A percentile compares a stretch with the other conserved stretches of the same genome.
These are phyloP conservation scores for Aspergillus piperis DNA, from an alignment of 2,329 filamentous ascomycete species.

Conservation along the genomic window DNA sequence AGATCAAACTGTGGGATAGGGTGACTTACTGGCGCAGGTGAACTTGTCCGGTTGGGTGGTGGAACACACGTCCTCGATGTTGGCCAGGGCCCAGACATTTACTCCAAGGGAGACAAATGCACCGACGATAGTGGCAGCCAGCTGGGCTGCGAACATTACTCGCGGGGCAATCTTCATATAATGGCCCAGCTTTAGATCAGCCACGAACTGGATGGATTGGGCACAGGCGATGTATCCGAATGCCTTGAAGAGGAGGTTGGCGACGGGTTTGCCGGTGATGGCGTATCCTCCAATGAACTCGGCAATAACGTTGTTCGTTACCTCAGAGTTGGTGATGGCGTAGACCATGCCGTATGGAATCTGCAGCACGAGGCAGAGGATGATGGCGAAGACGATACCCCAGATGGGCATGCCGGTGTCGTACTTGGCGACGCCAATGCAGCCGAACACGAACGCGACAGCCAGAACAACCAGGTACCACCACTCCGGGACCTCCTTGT, in stretches of 20 bases:
- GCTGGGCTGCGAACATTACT: conserved; percentile 6
- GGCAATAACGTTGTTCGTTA: conserved; percentile 10
- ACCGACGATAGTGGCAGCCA: conserved; percentile 4
- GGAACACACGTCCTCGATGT: conserved; percentile 8
- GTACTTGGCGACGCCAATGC: not conserved
- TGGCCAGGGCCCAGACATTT: conserved; percentile 7
- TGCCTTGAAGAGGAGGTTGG: conserved; percentile 10
- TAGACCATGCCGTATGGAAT: conserved; percentile 14
- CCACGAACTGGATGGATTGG: conserved; percentile 9
- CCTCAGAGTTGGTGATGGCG: conserved; percentile 10
- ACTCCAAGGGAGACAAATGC: conserved; percentile 8
- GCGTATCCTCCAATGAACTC: conserved; percentile 12
- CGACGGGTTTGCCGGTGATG: conserved; percentile 6
- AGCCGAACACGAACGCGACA: not conserved
- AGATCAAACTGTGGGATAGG: too few species aligned
- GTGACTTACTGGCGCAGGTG: conserved; percentile 1
- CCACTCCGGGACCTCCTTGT: conserved; percentile 9
- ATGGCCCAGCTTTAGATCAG: conserved; percentile 12
- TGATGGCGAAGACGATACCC: conserved; percentile 11
- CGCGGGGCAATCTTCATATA: conserved; percentile 12
- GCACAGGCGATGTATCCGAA: conserved; percentile 11
- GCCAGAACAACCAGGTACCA: conserved; percentile 4
- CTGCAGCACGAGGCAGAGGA: not conserved
- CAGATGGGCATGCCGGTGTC: conserved; percentile 9
- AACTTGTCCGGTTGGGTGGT: conserved; percentile 1